Conservation (phyloP, 2,329 filamentous ascomycete genomes). For the Kalaharituber pfeilii region DNA sequence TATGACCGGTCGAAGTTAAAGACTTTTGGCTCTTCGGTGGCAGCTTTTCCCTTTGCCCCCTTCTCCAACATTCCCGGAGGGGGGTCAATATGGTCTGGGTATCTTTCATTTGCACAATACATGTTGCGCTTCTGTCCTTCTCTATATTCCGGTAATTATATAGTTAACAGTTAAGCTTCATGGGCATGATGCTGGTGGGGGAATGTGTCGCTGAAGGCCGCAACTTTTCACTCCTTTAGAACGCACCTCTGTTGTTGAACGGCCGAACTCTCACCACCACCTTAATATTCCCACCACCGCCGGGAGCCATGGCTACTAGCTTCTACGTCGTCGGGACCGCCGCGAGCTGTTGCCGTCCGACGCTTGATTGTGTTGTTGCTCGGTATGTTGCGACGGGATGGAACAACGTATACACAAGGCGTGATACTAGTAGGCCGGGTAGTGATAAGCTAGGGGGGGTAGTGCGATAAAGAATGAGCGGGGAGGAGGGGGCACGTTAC, state of each 20-base stretch:
- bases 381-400: not conserved
- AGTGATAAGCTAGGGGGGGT: not conserved
- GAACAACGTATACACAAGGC: not conserved
- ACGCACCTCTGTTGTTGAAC: slow-evolving; percentile 79
- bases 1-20: slow-evolving; percentile 97
- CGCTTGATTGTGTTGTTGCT: not conserved
- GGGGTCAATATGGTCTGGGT: slow-evolving; percentile 73
- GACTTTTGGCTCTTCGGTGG: slow-evolving; percentile 53
- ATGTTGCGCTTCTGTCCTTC: slow-evolving; percentile 80
- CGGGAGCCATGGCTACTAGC: slow-evolving; percentile 1
- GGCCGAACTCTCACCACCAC: slow-evolving; percentile 93
- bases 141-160: slow-evolving; percentile 36
- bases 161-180: too few relatives aligned
- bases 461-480: not conserved
- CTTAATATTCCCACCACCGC: slow-evolving; percentile 69
- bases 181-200: too few relatives aligned
- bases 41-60: slow-evolving; percentile 40
- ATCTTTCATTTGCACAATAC: slow-evolving; percentile 92
- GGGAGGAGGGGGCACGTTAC: not conserved
- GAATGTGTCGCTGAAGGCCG: too few relatives aligned
- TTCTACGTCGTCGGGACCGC: not conserved
- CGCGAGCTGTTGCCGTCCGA: not conserved
- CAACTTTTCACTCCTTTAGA: too few relatives aligned
- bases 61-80: slow-evolving; percentile 32
- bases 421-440: not conserved